A percentile compares a stretch with the other conserved stretches of the same genome.
Conservation (phyloP, 2,329 filamentous ascomycete genomes). For the Penicillium sp. region DNA sequence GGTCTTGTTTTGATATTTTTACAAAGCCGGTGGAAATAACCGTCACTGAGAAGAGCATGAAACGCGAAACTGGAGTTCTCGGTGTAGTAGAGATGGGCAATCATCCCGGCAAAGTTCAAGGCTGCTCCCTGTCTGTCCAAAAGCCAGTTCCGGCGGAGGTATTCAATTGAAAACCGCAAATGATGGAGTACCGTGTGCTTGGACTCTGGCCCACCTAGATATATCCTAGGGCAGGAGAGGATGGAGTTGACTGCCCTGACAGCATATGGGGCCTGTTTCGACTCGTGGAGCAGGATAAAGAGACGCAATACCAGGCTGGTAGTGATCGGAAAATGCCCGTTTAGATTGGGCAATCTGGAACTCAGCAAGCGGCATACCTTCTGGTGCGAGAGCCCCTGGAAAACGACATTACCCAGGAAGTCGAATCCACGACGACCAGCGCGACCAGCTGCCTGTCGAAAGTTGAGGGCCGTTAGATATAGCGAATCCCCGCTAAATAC, state of each 20-base stretch:
- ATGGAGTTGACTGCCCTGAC: conserved; percentile 61
- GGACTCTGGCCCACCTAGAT: conserved; percentile 64
- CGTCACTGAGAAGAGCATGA: conserved; percentile 66
- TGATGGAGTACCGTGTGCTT: conserved; percentile 70
- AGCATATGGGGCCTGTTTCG: conserved; percentile 60
- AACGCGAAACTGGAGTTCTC: conserved; percentile 74
- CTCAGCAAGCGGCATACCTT: conserved; percentile 68
- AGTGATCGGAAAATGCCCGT: conserved; percentile 74
- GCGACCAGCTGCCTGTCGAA: conserved; percentile 71
- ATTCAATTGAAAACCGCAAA: conserved; percentile 76
- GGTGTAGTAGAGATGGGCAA: conserved; percentile 71
- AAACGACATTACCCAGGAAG: conserved; percentile 75
- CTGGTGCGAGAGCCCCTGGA: conserved; percentile 59
- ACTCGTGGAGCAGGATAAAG: conserved; percentile 63
- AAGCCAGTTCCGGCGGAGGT: conserved; percentile 65
- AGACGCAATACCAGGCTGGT: conserved; percentile 68
- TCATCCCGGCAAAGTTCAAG: conserved; percentile 66
- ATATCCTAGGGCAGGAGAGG: conserved; percentile 65
- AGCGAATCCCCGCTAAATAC: conserved; percentile 71
- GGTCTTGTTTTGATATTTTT: conserved; percentile 51
- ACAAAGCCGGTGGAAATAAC: conserved; percentile 66
- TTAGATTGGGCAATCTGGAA: conserved; percentile 67
- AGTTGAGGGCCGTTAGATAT: conserved; percentile 71
- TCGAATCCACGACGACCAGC: conserved; percentile 78
- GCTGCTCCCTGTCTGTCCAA: conserved; percentile 59